These are phyloP conservation scores for Thelonectria blattea DNA, from an alignment of 2,329 filamentous ascomycete genomes.

Conservation along the genomic window DNA sequence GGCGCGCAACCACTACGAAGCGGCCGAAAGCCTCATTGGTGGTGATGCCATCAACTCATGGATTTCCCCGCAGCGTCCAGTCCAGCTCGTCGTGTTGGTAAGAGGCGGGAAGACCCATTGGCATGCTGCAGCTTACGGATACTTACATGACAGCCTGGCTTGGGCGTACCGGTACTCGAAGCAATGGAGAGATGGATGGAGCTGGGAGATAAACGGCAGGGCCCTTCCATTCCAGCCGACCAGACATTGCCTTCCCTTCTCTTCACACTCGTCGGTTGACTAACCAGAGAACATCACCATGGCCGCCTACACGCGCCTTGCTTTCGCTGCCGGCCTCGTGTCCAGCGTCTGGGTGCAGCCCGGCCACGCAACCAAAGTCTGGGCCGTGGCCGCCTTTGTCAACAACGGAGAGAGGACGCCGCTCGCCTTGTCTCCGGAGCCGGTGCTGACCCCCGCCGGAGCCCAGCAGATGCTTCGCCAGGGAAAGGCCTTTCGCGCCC, in stretches of 20 bases:
- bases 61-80: not conserved
- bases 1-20: constrained; percentile 24
- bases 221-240: constrained; percentile 5
- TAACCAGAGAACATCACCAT: constrained; percentile 22
- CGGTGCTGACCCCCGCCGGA: constrained; percentile 57
- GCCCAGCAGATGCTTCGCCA: constrained; percentile 59
- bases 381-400: constrained; percentile 56
- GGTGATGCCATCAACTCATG: constrained; percentile 22
- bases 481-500: constrained; percentile 54
- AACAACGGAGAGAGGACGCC: constrained; percentile 62
- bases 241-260: constrained; percentile 1
- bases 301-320: constrained; percentile 23
- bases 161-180: too few relatives aligned
- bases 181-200: not conserved
- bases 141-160: too few relatives aligned
- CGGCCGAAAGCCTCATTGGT: constrained; percentile 21
- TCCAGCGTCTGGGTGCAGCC: constrained; percentile 40
- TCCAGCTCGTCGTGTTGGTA: too few relatives aligned
- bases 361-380: constrained; percentile 48
- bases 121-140: too few relatives aligned
- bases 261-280: not conserved
- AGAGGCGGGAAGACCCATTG: too few relatives aligned
- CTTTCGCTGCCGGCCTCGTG: constrained; percentile 30
- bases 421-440: constrained; percentile 34
- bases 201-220: constrained; percentile 11